A percentile compares a stretch with the other conserved stretches of the same genome.
Conservation (phyloP, 345 rosid species). For the Camelina neglecta region DNA sequence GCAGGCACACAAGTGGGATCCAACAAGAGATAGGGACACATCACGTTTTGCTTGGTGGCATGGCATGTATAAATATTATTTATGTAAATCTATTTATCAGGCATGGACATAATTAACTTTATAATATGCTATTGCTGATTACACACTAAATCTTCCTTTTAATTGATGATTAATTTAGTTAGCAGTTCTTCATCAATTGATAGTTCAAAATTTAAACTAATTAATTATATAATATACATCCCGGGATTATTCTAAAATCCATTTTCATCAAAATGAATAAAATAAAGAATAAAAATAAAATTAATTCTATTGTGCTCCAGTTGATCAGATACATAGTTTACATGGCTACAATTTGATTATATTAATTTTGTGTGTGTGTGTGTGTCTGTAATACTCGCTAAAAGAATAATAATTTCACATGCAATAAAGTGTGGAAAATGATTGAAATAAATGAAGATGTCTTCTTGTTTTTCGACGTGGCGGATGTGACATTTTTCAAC, state of each 20-base stretch:
- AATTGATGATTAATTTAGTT: constrained; percentile 5
- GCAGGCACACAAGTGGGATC: constrained; percentile 44
- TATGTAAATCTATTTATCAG: constrained; percentile 21
- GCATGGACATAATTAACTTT: constrained; percentile 28
- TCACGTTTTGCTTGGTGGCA: constrained; percentile 41
- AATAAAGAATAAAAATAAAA: background rate
- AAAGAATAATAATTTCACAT: constrained; percentile 32
- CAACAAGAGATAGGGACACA: constrained; percentile 39
- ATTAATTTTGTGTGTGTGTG: constrained; percentile 1
- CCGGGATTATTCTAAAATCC: background rate
- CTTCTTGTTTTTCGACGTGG: constrained; percentile 34
- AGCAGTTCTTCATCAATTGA: background rate
- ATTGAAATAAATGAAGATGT: constrained; percentile 36
- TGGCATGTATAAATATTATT: constrained; percentile 17
- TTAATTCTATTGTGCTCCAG: background rate
- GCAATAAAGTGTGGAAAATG: constrained; percentile 42
- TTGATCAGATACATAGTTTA: background rate
- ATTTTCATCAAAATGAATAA: background rate
- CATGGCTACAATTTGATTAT: background rate
- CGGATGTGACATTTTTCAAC: constrained; percentile 36
- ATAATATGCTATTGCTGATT: constrained; percentile 25
- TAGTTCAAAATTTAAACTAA: background rate
- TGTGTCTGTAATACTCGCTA: constrained; percentile 2
- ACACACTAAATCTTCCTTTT: background rate
- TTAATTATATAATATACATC: background rate